Base-by-base conservation (phyloP, 2,329 filamentous ascomycete species). In the Verticillium isaacii region DNA sequence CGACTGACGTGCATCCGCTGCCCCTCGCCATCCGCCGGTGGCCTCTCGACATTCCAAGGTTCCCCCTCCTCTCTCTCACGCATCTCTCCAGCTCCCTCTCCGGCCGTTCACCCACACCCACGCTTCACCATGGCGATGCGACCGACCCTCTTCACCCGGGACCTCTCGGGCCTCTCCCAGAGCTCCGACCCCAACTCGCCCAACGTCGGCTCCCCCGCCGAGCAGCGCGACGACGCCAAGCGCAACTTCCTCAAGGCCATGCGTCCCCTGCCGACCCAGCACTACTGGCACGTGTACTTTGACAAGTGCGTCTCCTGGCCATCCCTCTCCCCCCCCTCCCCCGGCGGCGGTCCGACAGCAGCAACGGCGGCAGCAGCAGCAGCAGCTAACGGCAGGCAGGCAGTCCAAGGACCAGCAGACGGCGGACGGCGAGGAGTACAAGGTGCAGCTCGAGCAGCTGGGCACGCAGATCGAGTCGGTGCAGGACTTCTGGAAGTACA, bases 401-500 rank as follows among this genome's bases (percentile, higher is more conserved):
- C 78, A 78, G 62, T 66, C 74, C 66, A 81, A 80, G 67, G 80
- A 82, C 41, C 74, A 76, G 68, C 76, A 78, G 63, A 69, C 74
- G 56, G 71, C 63, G 67, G 71, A 79, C 67, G 74, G 74, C 63
- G 74, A 68, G 61, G 70, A 76, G 66, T 87, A 86, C 74, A 78
- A 82, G 62, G 77, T 75, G 60, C 76, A 84, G 66, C 82, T 89
- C 56, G 85, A 89, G 72, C 82, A 87, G 77, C 82, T 89, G 25
- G 85, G 83, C 69, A 77, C 78, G 57, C 83, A 85, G 75, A 88
- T 93, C 75, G 90, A 91, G 79, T 91, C 89, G 23, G 85, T 93
- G 54, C 91, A 93, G 83, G 91, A 93, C 73, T 93, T 93, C 74
- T 93, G 90, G 87, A 85, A 89, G 64, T 90, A 92, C 77, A 87